Conservation (phyloP, 148 eudicot species). For the Rhododendron molle region DNA sequence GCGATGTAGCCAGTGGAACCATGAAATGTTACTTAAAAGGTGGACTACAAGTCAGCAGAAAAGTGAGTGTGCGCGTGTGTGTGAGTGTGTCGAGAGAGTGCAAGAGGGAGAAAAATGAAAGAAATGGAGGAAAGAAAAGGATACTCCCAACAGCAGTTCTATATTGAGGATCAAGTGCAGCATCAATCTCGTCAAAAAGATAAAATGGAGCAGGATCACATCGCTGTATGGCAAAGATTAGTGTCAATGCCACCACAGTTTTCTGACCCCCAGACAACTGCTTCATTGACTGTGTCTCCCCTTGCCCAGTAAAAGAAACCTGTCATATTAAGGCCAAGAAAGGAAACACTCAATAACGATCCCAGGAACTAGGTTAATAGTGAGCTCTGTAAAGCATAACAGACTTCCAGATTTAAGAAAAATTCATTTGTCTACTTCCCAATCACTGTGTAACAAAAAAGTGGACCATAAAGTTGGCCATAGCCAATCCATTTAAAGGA, state of each 20-base stretch:
- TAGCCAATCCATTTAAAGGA: background rate
- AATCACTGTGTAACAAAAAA: background rate
- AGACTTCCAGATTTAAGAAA: background rate
- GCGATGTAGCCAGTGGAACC: background rate
- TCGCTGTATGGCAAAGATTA: constrained; percentile 93
- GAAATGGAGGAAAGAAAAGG: constrained; percentile 28
- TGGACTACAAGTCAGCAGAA: background rate
- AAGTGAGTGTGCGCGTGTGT: too few relatives aligned
- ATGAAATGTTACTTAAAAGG: background rate
- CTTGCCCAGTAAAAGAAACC: constrained; percentile 99
- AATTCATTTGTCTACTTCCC: background rate
- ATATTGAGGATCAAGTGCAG: constrained; percentile 99
- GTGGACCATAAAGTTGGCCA: background rate
- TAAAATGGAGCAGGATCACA: constrained; percentile 99
- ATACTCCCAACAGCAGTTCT: constrained; percentile 99
- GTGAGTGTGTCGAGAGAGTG: background rate
- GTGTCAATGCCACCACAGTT: constrained; percentile 91
- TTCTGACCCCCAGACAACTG: constrained; percentile 99
- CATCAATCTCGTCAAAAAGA: constrained; percentile 99
- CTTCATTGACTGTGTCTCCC: constrained; percentile 99
- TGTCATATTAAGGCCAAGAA: constrained; percentile 24
- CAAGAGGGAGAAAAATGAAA: background rate
- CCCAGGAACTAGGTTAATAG: background rate
- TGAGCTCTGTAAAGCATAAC: background rate
- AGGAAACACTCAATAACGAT: background rate